phyloP scores from a whole-genome alignment of 2,329 filamentous ascomycete genomes.

The Arachnomyces sp. region DNA sequence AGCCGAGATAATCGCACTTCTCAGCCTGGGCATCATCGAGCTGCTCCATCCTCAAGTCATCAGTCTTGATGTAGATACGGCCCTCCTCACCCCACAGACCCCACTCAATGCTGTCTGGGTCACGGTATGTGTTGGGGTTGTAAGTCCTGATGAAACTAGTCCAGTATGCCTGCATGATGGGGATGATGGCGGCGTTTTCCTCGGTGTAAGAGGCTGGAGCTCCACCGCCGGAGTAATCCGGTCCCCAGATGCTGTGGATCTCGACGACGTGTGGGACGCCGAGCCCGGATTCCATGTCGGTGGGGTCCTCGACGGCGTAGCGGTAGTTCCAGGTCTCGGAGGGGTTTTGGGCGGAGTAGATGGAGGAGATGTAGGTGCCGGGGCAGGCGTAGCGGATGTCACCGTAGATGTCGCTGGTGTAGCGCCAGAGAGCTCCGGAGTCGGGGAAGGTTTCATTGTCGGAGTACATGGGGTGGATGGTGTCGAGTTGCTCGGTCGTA shows the following conservation, averaged over 20 bases:
- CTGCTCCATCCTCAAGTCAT: constrained; percentile 39
- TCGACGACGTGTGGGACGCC: constrained; percentile 64
- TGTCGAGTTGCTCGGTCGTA: constrained; percentile 40
- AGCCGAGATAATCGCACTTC: constrained; percentile 43
- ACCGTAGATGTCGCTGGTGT: constrained; percentile 51
- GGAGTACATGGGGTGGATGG: constrained; percentile 51
- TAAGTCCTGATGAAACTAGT: constrained; percentile 60
- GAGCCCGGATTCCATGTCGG: constrained; percentile 43
- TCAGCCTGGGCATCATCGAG: constrained; percentile 31
- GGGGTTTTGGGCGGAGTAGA: constrained; percentile 24
- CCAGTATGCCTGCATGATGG: constrained; percentile 63
- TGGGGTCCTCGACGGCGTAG: constrained; percentile 57
- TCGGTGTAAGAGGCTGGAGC: constrained; percentile 49
- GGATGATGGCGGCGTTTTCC: constrained; percentile 51
- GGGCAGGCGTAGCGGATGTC: constrained; percentile 60
- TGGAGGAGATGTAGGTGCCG: constrained; percentile 46
- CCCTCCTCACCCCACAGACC: constrained; percentile 12
- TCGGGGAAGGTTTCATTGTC: constrained; percentile 42
- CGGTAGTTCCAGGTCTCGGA: constrained; percentile 57
- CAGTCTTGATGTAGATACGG: constrained; percentile 38
- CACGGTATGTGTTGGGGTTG: constrained; percentile 54
- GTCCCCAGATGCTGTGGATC: constrained; percentile 58
- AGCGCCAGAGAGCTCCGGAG: constrained; percentile 50
- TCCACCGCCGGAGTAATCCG: constrained; percentile 42
- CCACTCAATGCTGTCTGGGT: constrained; percentile 45